Base-by-base conservation (phyloP, 306 rosid genomes). In the Phaseolus lunatus region DNA sequence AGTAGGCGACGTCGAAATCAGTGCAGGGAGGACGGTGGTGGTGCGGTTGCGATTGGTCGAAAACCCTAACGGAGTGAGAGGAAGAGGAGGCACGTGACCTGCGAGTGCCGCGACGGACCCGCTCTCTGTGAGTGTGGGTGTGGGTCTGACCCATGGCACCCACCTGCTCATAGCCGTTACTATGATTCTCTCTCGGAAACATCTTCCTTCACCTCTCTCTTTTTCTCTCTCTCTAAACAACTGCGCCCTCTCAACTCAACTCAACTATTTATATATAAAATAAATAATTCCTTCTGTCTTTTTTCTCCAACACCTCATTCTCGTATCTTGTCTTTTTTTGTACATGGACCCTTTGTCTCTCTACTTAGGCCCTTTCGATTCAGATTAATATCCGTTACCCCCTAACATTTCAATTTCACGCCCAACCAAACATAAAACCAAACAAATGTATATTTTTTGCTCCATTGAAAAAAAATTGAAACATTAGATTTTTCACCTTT, bases 1-100 rank as follows among this genome's bases (percentile, higher is more conserved):
- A 95, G 80, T 95, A 95, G 53, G 97, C 98, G 87, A 84, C 82
- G 84, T 95, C 98, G 72, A 90, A 92, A 82, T 92, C 98, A 14
- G 98, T 92, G 81, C 93, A 91, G 70, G 97, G 97, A 80, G 89
- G 83, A 8, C 80, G 84, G 54, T 73, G 86, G 24, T 58, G 81
- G 12, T 69, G 86, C 10, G 44, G 81, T 18, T 37, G 88, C 9
- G 72, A 76, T 2, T 56, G 73, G 16, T 79, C 97, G 18, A 71
- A 84, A 95, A 89, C 99, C 99, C 97, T 92, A 90, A 79, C 20
- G 66, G 66, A 57, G 54, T 62, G 73, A 76, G 90, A 0, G 18
- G 82, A 78, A 19, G 27, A 0, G 20, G 72, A 73, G 63, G 80
- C 89, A 54, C 92, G 92, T 45, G 90, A 84, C 86, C 93, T 70